These are phyloP conservation scores for Eucommia ulmoides DNA, from an alignment of 257 asterid genomes.

Conservation along the genomic window DNA sequence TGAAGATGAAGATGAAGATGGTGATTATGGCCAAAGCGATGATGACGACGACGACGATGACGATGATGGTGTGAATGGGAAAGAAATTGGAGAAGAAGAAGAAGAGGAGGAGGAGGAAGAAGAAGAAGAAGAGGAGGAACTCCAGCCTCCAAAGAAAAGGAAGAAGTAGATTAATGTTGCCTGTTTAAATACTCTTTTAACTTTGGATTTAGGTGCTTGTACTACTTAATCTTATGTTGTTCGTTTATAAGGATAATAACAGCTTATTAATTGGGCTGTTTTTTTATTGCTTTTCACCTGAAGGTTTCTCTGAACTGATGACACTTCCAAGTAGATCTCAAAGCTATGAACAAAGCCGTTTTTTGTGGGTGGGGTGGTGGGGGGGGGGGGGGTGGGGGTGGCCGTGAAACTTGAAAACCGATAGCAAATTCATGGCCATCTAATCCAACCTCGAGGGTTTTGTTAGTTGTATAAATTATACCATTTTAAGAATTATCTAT, in stretches of 20 bases:
- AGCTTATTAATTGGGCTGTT: slow-evolving; percentile 9
- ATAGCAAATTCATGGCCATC: no score
- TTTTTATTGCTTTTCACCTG: slow-evolving; percentile 9
- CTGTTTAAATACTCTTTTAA: neutral
- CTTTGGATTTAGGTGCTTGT: slow-evolving; percentile 9
- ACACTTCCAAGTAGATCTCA: no score
- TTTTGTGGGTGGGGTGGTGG: no score
- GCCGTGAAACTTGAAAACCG: no score
- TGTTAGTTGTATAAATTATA: no score
- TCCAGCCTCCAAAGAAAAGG: slow-evolving; percentile 80
- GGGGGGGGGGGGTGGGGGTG: no score
- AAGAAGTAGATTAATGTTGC: slow-evolving; percentile 36
- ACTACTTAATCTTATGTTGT: slow-evolving; percentile 11
- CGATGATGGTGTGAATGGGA: slow-evolving; percentile 11
- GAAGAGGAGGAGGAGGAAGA: slow-evolving; percentile 23
- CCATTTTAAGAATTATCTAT: no score
- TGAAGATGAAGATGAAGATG: slow-evolving; percentile 3
- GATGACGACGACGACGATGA: slow-evolving; percentile 15
- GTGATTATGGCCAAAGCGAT: slow-evolving; percentile 9
- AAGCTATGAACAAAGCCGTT: no score
- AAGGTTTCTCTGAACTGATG: slow-evolving; percentile 14
- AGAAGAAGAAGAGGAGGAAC: slow-evolving; percentile 55
- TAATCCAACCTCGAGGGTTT: no score
- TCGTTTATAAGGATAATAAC: no score
- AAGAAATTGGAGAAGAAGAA: slow-evolving; percentile 21